Percentiles rank a stretch among this genome's conserved stretches.
These are phyloP conservation scores for Hura crepitans DNA, from an alignment of 441 rosid genomes.

Conservation along the genomic window DNA sequence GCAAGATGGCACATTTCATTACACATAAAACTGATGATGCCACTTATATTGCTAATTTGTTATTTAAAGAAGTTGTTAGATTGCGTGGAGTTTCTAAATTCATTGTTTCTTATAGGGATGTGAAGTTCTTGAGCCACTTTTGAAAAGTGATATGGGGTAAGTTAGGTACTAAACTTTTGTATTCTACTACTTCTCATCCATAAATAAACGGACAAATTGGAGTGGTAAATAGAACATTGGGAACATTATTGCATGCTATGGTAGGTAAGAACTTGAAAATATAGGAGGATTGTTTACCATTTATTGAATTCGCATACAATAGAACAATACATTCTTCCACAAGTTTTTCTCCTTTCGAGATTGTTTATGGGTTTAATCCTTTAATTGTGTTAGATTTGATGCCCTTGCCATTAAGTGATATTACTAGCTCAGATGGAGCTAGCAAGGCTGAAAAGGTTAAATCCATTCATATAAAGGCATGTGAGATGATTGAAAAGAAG, in stretches of 20 bases:
- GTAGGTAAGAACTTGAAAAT: neutral
- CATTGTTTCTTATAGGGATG: neutral
- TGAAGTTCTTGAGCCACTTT: neutral
- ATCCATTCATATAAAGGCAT: neutral
- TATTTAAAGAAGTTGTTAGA: too few species aligned
- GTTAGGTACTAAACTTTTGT: neutral
- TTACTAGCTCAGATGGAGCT: neutral
- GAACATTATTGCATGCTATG: neutral
- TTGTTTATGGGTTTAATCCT: too few species aligned
- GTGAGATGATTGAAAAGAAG: neutral
- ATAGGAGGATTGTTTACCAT: neutral
- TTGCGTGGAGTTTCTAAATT: too few species aligned
- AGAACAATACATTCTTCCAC: constrained; percentile 3
- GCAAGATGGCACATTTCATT: neutral
- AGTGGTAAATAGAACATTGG: neutral
- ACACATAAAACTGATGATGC: too few species aligned
- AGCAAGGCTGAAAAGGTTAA: neutral
- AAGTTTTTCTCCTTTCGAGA: neutral
- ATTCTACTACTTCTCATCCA: neutral
- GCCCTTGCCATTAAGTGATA: neutral
- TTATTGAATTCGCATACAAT: neutral
- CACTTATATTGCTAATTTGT: neutral
- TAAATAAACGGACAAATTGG: neutral
- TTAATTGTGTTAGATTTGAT: neutral
- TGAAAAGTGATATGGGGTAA: neutral